Conservation (phyloP, 768 basidiomycete species). For the Gyrodon lividus region DNA sequence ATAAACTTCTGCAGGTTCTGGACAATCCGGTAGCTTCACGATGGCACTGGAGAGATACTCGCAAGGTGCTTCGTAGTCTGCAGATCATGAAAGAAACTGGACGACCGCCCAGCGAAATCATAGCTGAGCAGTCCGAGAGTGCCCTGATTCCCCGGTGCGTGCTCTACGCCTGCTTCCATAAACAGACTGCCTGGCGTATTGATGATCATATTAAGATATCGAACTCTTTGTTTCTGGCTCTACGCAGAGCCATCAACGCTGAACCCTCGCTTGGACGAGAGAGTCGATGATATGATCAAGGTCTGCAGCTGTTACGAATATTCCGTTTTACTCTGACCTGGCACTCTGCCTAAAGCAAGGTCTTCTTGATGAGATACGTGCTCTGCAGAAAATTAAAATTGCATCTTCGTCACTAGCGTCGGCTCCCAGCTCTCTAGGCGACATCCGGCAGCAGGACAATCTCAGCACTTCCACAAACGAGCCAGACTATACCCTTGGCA, state of each 20-base stretch:
- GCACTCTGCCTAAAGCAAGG: conserved; percentile 52
- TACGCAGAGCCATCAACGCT: conserved; percentile 68
- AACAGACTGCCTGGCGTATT: neutral
- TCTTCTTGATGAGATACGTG: conserved; percentile 73
- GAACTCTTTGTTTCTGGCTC: conserved; percentile 88
- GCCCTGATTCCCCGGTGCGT: conserved; percentile 51
- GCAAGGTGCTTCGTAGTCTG: conserved; percentile 84
- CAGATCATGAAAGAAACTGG: conserved; percentile 73
- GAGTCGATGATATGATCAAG: conserved; percentile 89
- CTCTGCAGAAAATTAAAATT: conserved; percentile 38
- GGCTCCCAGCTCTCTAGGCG: neutral
- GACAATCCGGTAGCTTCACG: conserved; percentile 74
- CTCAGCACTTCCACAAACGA: neutral
- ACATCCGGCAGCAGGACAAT: neutral
- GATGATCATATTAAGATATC: conserved; percentile 53
- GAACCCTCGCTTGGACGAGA: conserved; percentile 64
- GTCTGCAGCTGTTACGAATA: conserved; percentile 36
- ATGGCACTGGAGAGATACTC: conserved; percentile 96
- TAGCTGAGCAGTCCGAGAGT: conserved; percentile 56
- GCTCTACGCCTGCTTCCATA: neutral
- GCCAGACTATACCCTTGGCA: conserved; percentile 72
- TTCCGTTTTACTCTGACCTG: neutral
- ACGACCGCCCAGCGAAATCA: conserved; percentile 63
- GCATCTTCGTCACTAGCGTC: conserved; percentile 8
- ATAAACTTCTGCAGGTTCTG: conserved; percentile 61